Percentiles rank a stretch among this genome's conserved stretches.
Conservation (phyloP, 139 green algal genomes). For the Haematococcus sp. region DNA sequence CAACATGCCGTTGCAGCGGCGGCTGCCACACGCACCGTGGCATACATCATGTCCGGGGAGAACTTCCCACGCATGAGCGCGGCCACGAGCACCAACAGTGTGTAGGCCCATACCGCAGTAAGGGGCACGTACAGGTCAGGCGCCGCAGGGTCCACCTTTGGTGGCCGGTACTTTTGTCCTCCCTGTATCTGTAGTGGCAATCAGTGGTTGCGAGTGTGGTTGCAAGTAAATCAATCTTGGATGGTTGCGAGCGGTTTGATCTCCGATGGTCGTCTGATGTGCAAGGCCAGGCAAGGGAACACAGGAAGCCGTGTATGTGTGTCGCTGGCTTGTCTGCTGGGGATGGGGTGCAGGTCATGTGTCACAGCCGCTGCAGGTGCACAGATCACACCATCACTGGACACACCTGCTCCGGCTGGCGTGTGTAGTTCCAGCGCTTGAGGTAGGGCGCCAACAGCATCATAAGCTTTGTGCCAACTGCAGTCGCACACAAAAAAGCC, state of each 20-base stretch:
- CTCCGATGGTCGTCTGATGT: too few species aligned
- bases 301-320: too few species aligned
- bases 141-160: constrained; percentile 86
- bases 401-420: constrained; percentile 74
- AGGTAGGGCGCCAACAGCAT: constrained; percentile 92
- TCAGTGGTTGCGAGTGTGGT: too few species aligned
- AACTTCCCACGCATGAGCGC: constrained; percentile 45
- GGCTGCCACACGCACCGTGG: constrained; percentile 62
- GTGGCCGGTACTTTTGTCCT: constrained; percentile 83
- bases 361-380: too few species aligned
- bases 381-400: too few species aligned
- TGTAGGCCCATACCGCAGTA: constrained; percentile 85
- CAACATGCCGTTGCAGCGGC: too few species aligned
- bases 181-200: constrained; percentile 61
- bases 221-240: too few species aligned
- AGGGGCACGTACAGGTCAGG: constrained; percentile 96
- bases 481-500: too few species aligned
- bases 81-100: constrained; percentile 58
- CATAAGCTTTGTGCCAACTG: constrained; percentile 87
- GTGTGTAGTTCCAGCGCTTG: constrained; percentile 80
- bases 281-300: too few species aligned
- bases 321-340: too few species aligned
- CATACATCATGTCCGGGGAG: constrained; percentile 71
- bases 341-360: too few species aligned
- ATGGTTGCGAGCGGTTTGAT: too few species aligned